Conservation (phyloP, 495 filamentous ascomycete species). For the Aspergillus conjunctus region DNA sequence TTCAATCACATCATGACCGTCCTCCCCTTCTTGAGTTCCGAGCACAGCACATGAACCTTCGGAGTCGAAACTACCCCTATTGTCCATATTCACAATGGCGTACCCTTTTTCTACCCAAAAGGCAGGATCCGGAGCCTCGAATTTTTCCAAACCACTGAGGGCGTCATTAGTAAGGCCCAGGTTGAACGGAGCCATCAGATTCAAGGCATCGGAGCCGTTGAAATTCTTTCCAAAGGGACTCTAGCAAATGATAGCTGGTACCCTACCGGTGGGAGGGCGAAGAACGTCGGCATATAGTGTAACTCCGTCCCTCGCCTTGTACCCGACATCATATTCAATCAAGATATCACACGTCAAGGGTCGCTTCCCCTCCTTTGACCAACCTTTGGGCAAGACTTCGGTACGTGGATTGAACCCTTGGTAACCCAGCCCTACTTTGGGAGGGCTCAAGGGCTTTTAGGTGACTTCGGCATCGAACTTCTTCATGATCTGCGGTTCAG, state of each 20-base stretch:
- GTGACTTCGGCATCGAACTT: not conserved
- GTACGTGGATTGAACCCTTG: conserved; percentile 27
- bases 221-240: conserved; percentile 43
- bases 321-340: conserved; percentile 34
- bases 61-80: conserved; percentile 40
- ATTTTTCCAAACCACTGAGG: conserved; percentile 41
- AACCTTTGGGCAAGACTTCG: conserved; percentile 31
- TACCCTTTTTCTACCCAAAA: conserved; percentile 44
- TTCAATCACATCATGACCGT: conserved; percentile 50
- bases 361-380: conserved; percentile 25
- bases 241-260: conserved; percentile 42
- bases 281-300: conserved; percentile 40
- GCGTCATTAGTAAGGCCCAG: conserved; percentile 26
- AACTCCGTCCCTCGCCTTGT: conserved; percentile 35
- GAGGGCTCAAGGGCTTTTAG: not conserved
- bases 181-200: conserved; percentile 25
- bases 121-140: conserved; percentile 50
- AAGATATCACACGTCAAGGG: conserved; percentile 28
- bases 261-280: conserved; percentile 24
- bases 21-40: conserved; percentile 49
- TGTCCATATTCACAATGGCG: conserved; percentile 48
- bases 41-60: conserved; percentile 44
- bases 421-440: conserved; percentile 19
- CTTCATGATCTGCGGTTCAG: not conserved
- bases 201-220: conserved; percentile 29